A percentile compares a stretch with the other conserved stretches of the same genome.
These are phyloP conservation scores for Agarophyton chilense DNA, from an alignment of 23 red algal species.

Conservation along the genomic window DNA sequence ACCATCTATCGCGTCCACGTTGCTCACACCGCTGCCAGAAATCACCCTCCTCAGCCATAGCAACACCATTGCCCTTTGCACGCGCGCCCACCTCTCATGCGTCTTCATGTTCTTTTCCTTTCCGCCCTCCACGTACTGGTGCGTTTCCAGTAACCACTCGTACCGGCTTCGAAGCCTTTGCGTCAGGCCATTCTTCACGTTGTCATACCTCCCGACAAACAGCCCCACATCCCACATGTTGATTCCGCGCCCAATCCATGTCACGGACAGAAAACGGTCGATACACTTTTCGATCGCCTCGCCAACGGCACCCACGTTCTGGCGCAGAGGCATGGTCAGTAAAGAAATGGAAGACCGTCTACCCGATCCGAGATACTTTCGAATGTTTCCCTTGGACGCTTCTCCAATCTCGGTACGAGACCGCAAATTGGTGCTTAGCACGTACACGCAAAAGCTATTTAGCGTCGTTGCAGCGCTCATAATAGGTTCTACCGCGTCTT, in stretches of 20 bases:
- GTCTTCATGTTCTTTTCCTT: neutral
- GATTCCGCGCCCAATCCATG: constrained; percentile 22
- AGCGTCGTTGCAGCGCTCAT: constrained; percentile 16
- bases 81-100: neutral
- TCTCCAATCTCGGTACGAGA: constrained; percentile 25
- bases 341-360: constrained; percentile 8
- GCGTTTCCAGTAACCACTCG: neutral
- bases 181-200: neutral
- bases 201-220: constrained; percentile 9
- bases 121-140: neutral
- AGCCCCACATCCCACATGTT: constrained; percentile 48
- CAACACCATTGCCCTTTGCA: constrained; percentile 12
- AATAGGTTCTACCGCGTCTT: constrained; percentile 33
- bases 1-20: neutral
- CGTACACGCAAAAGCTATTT: constrained; percentile 15
- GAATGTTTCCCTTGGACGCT: constrained; percentile 1
- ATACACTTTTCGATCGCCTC: constrained; percentile 7
- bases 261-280: neutral
- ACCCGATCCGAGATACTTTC: constrained; percentile 2
- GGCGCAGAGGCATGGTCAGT: neutral
- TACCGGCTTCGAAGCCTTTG: neutral
- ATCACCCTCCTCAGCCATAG: constrained; percentile 8
- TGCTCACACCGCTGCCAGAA: neutral
- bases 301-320: neutral
- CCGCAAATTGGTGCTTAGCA: neutral